Conservation (phyloP, 1,139 yeast genomes). For the Hyphopichia wangnamkhiaoensis region DNA sequence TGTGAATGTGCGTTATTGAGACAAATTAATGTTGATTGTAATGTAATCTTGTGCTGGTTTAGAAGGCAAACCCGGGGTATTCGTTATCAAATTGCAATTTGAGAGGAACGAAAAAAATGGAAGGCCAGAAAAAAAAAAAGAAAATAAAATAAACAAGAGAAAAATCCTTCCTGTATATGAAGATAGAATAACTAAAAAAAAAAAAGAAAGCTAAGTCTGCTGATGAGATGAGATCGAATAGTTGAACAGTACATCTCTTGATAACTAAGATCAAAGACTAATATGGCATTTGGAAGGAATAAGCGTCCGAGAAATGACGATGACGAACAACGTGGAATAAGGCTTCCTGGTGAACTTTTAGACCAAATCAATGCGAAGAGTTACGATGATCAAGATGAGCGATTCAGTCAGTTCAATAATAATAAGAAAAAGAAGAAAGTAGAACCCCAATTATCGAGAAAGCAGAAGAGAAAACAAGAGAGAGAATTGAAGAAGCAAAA, state of each 20-base stretch:
- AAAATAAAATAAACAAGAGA: not conserved
- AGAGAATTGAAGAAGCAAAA: slow-evolving; percentile 53
- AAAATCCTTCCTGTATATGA: not conserved
- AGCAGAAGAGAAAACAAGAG: slow-evolving; percentile 59
- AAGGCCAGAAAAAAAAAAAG: not conserved
- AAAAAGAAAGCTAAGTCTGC: not conserved
- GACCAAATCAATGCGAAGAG: slow-evolving; percentile 59
- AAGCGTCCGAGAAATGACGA: slow-evolving; percentile 3
- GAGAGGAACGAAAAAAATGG: not conserved
- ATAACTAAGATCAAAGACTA: not conserved
- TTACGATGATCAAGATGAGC: slow-evolving; percentile 37
- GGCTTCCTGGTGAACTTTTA: slow-evolving; percentile 65
- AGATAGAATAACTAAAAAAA: not conserved
- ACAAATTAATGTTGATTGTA: too few species aligned
- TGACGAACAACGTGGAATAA: slow-evolving; percentile 46
- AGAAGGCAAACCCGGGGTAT: not conserved
- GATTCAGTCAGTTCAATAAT: slow-evolving; percentile 24
- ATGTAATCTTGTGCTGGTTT: not conserved
- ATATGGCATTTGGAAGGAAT: slow-evolving; percentile 13
- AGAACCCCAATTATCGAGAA: slow-evolving; percentile 39
- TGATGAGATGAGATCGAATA: slow-evolving; percentile 2
- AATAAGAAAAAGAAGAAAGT: slow-evolving; percentile 32
- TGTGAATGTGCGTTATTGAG: not conserved
- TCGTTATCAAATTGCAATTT: not conserved
- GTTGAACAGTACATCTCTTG: not conserved